These are phyloP conservation scores for Scedosporium boydii DNA, from an alignment of 2,329 filamentous ascomycete species.

Conservation along the genomic window DNA sequence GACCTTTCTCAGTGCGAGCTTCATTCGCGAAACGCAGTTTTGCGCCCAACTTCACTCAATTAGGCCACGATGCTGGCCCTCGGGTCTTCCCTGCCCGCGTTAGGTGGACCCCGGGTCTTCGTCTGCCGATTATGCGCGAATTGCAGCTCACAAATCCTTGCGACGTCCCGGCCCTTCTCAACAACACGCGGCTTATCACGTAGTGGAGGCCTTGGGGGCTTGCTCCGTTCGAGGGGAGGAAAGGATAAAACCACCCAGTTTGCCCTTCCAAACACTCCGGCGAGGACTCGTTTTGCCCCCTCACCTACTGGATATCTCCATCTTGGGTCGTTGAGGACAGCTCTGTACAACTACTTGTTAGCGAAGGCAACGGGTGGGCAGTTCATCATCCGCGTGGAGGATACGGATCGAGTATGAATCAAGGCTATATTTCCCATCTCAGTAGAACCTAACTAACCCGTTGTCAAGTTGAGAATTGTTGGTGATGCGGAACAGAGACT, in stretches of 20 bases:
- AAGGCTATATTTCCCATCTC: neutral
- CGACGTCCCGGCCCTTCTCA: neutral
- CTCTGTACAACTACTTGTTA: conserved; percentile 91
- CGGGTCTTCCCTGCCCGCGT: neutral
- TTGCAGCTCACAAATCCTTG: neutral
- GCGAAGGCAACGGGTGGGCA: conserved; percentile 80
- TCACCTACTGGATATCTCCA: conserved; percentile 93
- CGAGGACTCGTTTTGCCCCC: conserved; percentile 70
- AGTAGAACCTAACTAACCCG: neutral
- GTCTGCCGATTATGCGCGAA: neutral
- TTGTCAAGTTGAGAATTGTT: conserved; percentile 46
- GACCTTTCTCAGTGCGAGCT: neutral
- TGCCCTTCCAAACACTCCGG: conserved; percentile 41
- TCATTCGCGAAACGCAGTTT: neutral
- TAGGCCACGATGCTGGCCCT: neutral
- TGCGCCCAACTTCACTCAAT: neutral
- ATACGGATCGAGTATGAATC: conserved; percentile 72
- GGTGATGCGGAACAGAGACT: conserved; percentile 68
- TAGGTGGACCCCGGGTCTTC: neutral
- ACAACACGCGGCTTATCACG: neutral
- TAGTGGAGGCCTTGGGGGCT: neutral
- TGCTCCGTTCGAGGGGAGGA: neutral
- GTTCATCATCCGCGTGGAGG: conserved; percentile 85
- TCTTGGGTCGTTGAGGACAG: conserved; percentile 82
- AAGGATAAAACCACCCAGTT: conserved; percentile 4